Percentiles rank a stretch among this genome's conserved stretches.
Conservation (phyloP, 1,284 basidiomycete species). For the Ceratobasidium sp. region DNA sequence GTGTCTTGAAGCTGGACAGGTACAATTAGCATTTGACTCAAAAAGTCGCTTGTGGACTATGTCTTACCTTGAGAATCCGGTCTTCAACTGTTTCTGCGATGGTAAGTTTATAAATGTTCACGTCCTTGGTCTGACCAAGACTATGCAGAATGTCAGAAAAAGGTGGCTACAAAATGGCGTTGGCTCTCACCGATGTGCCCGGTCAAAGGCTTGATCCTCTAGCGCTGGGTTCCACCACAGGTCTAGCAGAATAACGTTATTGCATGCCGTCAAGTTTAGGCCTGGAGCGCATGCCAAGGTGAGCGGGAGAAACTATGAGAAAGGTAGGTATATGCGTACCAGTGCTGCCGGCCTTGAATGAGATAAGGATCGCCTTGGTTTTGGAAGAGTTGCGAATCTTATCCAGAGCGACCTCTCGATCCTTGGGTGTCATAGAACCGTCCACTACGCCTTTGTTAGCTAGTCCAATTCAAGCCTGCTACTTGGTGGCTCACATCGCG, state of each 20-base stretch:
- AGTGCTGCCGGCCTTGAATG: conserved; percentile 95
- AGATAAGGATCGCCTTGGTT: conserved; percentile 88
- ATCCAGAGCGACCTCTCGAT: conserved; percentile 80
- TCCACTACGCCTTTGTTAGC: conserved; percentile 73
- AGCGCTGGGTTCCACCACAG: conserved; percentile 96
- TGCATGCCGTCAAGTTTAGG: conserved; percentile 94
- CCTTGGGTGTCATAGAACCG: conserved; percentile 82
- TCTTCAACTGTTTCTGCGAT: conserved; percentile 92
- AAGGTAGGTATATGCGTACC: conserved; percentile 62
- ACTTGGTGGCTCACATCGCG: conserved; percentile 78
- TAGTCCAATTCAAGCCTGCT: conserved; percentile 11
- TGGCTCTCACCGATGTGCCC: conserved; percentile 78
- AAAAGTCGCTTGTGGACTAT: conserved; percentile 14
- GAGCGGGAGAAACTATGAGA: conserved; percentile 13
- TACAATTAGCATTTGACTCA: conserved; percentile 22
- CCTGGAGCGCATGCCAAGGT: conserved; percentile 62
- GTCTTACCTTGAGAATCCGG: conserved; percentile 77
- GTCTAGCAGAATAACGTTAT: conserved; percentile 92
- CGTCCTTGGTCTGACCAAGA: conserved; percentile 87
- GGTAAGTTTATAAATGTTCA: conserved; percentile 94
- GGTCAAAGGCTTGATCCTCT: conserved; percentile 95
- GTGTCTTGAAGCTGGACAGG: conserved; percentile 77
- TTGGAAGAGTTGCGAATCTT: conserved; percentile 75
- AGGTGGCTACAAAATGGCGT: background rate
- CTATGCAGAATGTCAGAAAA: conserved; percentile 50